A percentile compares a stretch with the other conserved stretches of the same genome.
phyloP scores from a whole-genome alignment of 305 asterid species.

The Fraxinus ornus region DNA sequence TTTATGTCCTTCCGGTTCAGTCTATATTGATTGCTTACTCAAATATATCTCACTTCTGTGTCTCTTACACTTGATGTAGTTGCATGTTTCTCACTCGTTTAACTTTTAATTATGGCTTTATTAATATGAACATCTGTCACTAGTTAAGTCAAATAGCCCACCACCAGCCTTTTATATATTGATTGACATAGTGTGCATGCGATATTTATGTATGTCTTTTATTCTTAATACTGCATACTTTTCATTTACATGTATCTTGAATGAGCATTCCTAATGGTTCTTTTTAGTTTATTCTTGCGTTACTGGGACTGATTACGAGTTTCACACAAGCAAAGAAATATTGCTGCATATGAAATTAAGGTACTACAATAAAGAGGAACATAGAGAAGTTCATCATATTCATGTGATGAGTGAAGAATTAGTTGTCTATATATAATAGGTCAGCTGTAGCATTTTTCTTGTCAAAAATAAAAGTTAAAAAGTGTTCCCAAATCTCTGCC shows the following conservation, averaged over 20 bases:
- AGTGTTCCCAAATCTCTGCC: neutral
- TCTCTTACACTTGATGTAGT: neutral
- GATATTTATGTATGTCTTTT: neutral
- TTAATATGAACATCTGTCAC: neutral
- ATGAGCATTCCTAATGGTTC: neutral
- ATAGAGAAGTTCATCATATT: neutral
- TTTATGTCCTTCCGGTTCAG: neutral
- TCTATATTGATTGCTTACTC: neutral
- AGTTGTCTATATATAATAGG: neutral
- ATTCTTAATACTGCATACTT: neutral
- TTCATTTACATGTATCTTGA: neutral
- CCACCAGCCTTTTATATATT: neutral
- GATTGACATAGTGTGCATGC: neutral
- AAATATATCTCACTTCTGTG: neutral
- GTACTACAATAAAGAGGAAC: neutral
- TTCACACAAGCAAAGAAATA: neutral
- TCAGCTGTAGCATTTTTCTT: neutral
- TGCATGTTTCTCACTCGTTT: neutral
- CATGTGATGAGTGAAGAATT: conserved; percentile 7
- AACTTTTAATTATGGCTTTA: neutral
- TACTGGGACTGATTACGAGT: neutral
- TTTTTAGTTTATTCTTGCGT: neutral
- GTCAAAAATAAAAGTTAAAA: neutral
- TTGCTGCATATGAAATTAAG: neutral
- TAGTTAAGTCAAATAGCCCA: neutral